Conservation (phyloP, 768 basidiomycete genomes). For the Pleurotus djamor region DNA sequence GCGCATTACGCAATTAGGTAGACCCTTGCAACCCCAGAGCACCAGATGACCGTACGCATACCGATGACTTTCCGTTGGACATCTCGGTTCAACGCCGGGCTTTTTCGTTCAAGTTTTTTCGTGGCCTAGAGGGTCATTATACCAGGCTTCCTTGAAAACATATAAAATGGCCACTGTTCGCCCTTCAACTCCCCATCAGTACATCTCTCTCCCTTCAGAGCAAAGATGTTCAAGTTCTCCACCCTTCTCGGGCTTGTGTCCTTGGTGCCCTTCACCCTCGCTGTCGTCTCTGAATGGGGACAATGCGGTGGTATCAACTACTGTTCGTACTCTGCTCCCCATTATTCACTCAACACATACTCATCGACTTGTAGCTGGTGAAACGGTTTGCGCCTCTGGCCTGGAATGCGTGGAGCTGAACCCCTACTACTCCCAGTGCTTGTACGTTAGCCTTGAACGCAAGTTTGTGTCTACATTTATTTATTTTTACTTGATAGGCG, state of each 20-base stretch:
- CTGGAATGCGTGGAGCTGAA: constrained; percentile 25
- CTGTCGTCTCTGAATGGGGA: constrained; percentile 36
- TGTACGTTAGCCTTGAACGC: constrained; percentile 22
- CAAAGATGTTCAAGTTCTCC: constrained; percentile 46
- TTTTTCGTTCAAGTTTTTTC: neutral
- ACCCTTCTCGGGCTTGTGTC: constrained; percentile 39
- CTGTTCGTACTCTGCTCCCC: constrained; percentile 30
- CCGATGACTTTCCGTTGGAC: constrained; percentile 6
- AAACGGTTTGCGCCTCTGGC: constrained; percentile 35
- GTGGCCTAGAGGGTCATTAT: neutral
- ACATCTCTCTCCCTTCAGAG: constrained; percentile 9
- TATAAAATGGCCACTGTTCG: neutral
- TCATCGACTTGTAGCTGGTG: constrained; percentile 25
- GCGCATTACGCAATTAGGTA: neutral
- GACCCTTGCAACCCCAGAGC: neutral
- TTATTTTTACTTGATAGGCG: constrained; percentile 7
- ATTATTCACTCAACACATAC: no score
- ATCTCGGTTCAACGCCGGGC: constrained; percentile 2
- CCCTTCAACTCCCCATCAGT: neutral
- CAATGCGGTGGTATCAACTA: constrained; percentile 56
- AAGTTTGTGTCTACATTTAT: neutral
- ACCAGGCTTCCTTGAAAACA: neutral
- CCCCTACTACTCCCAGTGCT: constrained; percentile 29
- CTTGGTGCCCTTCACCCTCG: constrained; percentile 40
- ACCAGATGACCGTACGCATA: constrained; percentile 5